Base-by-base conservation (phyloP, 2,329 filamentous ascomycete species). In the Mariannaea elegans region DNA sequence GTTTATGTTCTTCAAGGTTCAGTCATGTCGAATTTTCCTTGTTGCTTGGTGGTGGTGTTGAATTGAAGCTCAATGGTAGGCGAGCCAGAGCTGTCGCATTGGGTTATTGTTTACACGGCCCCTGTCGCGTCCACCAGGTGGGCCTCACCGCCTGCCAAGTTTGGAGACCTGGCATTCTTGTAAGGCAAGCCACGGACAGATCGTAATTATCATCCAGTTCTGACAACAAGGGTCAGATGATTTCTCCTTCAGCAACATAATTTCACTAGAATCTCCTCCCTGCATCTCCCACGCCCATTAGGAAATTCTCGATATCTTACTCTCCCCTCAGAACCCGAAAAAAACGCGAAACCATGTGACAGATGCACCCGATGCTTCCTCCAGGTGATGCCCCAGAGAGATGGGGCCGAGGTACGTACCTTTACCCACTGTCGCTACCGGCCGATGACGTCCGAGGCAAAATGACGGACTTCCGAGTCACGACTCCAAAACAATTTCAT, bases 401-500 rank as follows among this genome's bases (percentile, higher is more conserved):
- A n/a, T n/a, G 32, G 32, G 14, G 32, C 32, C 10, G 42, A 18
- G 59, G 29, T 41, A 47, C 32, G 38, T 51, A 51, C 29, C 47
- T 18, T 41, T 39, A 19, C 14, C 8, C 38, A 21, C 23, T 38
- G 38, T 58, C 39, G 56, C 29, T 6, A 36, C 12, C 14, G 32
- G 18, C 71, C 71, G 71, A 74, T 74, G 73, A 74, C 72, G 72
- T 74, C 69, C 68, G 72, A 66, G 67, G 70, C 65, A 65, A 65
- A 68, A 51, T 56, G 38, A 63, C 69, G 69, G 67, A 71, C 52
- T 68, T 71, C 65, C 68, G 68, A 67, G 59, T 59, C 23, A 48
- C 64, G 64, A 69, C 60, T 61, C 57, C 62, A 6, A 21, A 71
- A 60, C 19, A 70, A 59, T 45, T 64, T 67, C 19, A 29, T 65